These are phyloP conservation scores for Mycena leptocephala DNA, from an alignment of 768 basidiomycete genomes.

Conservation along the genomic window DNA sequence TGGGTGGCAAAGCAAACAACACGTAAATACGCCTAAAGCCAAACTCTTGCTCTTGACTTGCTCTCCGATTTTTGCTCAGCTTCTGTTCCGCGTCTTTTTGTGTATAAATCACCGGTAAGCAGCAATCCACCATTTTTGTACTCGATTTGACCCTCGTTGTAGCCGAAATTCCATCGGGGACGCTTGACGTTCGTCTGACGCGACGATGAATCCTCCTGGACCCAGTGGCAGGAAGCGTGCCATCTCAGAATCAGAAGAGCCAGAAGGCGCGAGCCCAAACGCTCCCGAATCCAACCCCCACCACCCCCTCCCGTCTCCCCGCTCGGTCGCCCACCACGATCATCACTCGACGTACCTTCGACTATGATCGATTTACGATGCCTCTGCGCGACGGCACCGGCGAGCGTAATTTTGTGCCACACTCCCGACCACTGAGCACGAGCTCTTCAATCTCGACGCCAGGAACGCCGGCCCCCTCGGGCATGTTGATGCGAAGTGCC, in stretches of 20 bases:
- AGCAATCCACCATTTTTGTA: neutral
- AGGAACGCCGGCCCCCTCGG: conserved; percentile 17
- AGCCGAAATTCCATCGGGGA: neutral
- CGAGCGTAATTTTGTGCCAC: conserved; percentile 27
- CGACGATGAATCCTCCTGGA: conserved; percentile 38
- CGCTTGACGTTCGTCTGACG: neutral
- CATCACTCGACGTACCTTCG: conserved; percentile 35
- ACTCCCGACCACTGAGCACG: conserved; percentile 23
- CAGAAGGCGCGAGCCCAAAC: conserved; percentile 33
- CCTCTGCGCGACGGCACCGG: conserved; percentile 5
- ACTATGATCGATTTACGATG: conserved; percentile 25
- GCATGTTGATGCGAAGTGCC: conserved; percentile 44
- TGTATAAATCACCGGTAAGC: conserved; percentile 18
- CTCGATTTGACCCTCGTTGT: conserved; percentile 15
- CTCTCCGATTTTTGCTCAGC: conserved; percentile 32
- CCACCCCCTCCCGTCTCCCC: conserved; percentile 42
- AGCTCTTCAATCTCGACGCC: conserved; percentile 11
- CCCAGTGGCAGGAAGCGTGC: conserved; percentile 49
- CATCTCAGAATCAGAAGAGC: conserved; percentile 49
- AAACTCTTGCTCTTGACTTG: conserved; percentile 22
- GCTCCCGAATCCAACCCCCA: conserved; percentile 54
- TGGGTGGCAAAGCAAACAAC: conserved; percentile 47
- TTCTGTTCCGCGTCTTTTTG: conserved; percentile 21
- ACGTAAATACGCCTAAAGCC: conserved; percentile 49
- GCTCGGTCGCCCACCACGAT: neutral